Evolutionary conservation across 306 rosid species (phyloP).

Genomic region (Vigna reflexopilosa): DNA sequence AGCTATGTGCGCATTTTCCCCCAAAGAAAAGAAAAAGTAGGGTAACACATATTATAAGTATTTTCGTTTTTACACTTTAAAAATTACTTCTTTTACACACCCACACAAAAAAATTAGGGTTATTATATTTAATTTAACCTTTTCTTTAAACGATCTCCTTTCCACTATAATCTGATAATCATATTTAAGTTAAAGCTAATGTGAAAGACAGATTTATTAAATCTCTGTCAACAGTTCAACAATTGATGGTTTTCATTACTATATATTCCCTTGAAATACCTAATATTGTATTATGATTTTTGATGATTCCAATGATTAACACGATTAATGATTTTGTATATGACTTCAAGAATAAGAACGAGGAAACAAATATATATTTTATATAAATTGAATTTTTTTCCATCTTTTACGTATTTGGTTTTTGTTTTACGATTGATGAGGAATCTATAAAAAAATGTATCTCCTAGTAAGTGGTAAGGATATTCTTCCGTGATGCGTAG

Average conservation of each 20-base stretch:
- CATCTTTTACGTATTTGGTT: no score
- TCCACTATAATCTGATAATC: background rate
- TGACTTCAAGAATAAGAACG: no score
- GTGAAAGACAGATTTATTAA: background rate
- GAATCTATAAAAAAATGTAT: no score
- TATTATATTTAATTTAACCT: no score
- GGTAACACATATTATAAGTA: background rate
- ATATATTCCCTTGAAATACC: background rate
- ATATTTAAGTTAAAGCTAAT: background rate
- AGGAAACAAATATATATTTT: no score
- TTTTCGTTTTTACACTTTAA: background rate
- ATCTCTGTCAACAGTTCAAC: background rate
- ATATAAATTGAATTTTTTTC: no score
- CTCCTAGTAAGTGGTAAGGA: no score
- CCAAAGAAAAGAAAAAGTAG: slow-evolving; percentile 32
- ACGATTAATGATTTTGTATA: no score
- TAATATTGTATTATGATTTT: background rate
- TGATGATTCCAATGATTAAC: background rate
- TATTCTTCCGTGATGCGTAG: no score
- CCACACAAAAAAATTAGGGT: no score
- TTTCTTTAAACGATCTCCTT: background rate
- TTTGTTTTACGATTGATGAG: no score
- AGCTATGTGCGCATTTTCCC: slow-evolving; percentile 45
- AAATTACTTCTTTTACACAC: background rate
- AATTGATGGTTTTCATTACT: background rate